Evolutionary conservation across 2,329 filamentous ascomycete species (phyloP), one percentile per base, ranked within the genome.

Genomic region (Aspergillus tubingensis): DNA sequence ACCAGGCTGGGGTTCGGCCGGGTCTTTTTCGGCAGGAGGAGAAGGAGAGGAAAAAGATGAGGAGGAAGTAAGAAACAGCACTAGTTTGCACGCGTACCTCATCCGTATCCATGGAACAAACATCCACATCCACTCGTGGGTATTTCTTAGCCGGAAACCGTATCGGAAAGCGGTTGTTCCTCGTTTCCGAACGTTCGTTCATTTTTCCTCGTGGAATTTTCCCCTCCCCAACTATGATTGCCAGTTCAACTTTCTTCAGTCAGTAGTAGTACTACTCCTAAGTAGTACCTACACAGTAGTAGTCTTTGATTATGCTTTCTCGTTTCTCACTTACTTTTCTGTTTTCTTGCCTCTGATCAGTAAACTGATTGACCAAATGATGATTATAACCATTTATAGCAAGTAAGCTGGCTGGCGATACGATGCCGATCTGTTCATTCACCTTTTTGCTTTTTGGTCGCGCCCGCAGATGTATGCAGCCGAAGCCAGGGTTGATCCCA

Each of bases 401-500:
- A n/a, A 30, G 23, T 13, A 15, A 15, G 23, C 21, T 25, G 8
- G 23, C 25, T 36, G 11, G 32, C 11, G 11, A 36, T 36, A 36
- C 44, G 21, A 49, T 27, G 44, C 44, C 25, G 44, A 50, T 32
- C 47, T 32, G 47, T 50, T 49, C 21, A n/a, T 49, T 49, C 15
- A 23, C 44, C 44, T 23, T 23, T 27, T 49, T 49, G 44, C 44
- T 49, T 30, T 30, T 44, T 44, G 4, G 15, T 32, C 25, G 47
- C 47, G 47, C 47, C 47, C 47, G 25, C 47, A 32, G 47, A 50
- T 50, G 47, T 50, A 50, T 50, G 47, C n/a, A 30, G 47, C 47
- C 47, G 47, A 27, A 32, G 25, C 25, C 47, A 50, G 47, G 47
- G 25, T 50, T 30, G 47, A 27, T 27, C 47, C 25, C 47, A 17